phyloP scores from a whole-genome alignment of 176 grass and related monocot genomes.

The Calamus simplicifolius region DNA sequence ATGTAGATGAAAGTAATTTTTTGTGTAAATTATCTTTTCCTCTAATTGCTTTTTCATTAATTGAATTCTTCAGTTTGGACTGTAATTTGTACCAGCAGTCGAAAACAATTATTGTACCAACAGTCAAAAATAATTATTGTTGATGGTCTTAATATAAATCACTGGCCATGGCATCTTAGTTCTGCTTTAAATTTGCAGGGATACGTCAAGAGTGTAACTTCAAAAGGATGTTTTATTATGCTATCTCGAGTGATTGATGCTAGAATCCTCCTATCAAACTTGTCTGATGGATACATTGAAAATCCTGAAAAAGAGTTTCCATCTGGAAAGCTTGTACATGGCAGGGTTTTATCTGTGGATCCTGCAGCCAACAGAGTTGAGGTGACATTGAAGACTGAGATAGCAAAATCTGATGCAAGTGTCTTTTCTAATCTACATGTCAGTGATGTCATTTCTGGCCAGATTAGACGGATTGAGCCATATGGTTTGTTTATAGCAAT shows the following conservation, averaged over 20 bases:
- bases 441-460: constrained; percentile 64
- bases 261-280: constrained; percentile 72
- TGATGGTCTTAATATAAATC: too few relatives aligned
- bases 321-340: constrained; percentile 76
- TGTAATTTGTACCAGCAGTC: too few relatives aligned
- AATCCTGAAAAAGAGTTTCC: constrained; percentile 81
- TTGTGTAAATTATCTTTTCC: too few relatives aligned
- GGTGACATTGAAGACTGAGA: constrained; percentile 49
- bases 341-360: constrained; percentile 69
- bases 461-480: constrained; percentile 67
- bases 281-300: constrained; percentile 78
- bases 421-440: constrained; percentile 52
- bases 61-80: too few relatives aligned
- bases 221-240: constrained; percentile 93
- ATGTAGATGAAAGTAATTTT: too few relatives aligned
- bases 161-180: neutral
- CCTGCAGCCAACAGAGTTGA: constrained; percentile 66
- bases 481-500: constrained; percentile 84
- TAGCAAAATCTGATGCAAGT: constrained; percentile 27
- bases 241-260: constrained; percentile 72
- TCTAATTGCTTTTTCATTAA: too few relatives aligned
- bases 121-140: too few relatives aligned
- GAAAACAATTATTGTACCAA: too few relatives aligned
- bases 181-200: constrained; percentile 40
- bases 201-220: constrained; percentile 81